These are phyloP conservation scores for Triangularia verruculosa DNA, from an alignment of 2,329 filamentous ascomycete species.

Conservation along the genomic window DNA sequence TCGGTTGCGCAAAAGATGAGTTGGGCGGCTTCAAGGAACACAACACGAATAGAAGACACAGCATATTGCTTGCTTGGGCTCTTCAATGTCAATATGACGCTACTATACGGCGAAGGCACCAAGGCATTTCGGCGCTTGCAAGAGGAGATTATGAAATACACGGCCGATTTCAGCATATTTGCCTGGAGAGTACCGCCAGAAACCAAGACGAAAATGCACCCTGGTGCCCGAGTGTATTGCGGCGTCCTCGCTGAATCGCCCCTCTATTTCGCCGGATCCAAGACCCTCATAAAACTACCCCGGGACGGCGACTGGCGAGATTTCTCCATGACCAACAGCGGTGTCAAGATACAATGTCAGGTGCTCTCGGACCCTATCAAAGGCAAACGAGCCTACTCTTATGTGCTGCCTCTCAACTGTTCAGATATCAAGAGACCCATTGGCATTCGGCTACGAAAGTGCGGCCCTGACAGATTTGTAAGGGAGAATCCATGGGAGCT, in stretches of 20 bases:
- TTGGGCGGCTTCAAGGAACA: neutral
- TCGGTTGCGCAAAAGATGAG: neutral
- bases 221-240: neutral
- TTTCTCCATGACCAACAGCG: neutral
- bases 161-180: neutral
- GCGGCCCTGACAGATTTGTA: neutral
- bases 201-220: neutral
- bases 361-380: neutral
- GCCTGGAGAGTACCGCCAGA: neutral
- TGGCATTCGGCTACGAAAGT: neutral
- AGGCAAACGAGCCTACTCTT: neutral
- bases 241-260: neutral
- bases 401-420: neutral
- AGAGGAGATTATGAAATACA: neutral
- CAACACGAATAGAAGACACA: neutral
- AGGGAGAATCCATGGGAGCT: neutral
- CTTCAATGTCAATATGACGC: neutral
- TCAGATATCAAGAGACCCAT: neutral
- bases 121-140: neutral
- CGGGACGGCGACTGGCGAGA: neutral
- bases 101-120: neutral
- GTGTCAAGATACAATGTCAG: neutral
- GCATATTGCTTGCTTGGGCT: neutral
- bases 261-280: neutral
- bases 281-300: neutral